Evolutionary conservation across 2,329 filamentous ascomycete species (phyloP).

Genomic region (Juglanconis sp.): DNA sequence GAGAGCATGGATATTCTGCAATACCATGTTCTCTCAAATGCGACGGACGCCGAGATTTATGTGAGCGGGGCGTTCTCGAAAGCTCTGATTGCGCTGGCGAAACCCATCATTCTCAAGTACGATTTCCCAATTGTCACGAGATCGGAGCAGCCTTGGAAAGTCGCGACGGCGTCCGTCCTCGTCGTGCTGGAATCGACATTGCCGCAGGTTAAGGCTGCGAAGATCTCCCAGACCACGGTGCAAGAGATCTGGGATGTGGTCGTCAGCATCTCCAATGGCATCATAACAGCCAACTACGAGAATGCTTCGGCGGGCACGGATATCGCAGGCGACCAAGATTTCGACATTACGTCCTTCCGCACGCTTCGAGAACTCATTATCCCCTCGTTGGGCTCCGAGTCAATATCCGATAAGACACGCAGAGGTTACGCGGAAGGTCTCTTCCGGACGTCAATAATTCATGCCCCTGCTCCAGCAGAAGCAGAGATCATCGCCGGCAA

Average conservation of each 20-base stretch:
- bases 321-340: constrained; percentile 68
- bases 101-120: constrained; percentile 77
- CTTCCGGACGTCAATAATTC: constrained; percentile 79
- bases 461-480: constrained; percentile 57
- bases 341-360: constrained; percentile 75
- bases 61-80: constrained; percentile 62
- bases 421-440: constrained; percentile 70
- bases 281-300: constrained; percentile 62
- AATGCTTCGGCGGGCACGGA: constrained; percentile 41
- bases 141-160: constrained; percentile 71
- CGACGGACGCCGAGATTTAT: constrained; percentile 65
- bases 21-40: constrained; percentile 56
- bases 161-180: constrained; percentile 69
- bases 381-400: constrained; percentile 64
- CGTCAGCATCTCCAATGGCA: constrained; percentile 63
- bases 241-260: constrained; percentile 69
- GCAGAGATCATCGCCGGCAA: constrained; percentile 53
- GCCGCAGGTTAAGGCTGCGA: constrained; percentile 51
- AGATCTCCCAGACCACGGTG: constrained; percentile 42
- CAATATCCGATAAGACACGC: constrained; percentile 65
- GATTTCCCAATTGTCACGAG: constrained; percentile 70
- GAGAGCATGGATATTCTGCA: constrained; percentile 71
- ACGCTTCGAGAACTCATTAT: constrained; percentile 70
- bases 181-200: constrained; percentile 66
- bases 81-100: constrained; percentile 64